A percentile compares a stretch with the other conserved stretches of the same genome.
phyloP scores from a whole-genome alignment of 164 flowering plant genomes.

The Warburgia ugandensis region DNA sequence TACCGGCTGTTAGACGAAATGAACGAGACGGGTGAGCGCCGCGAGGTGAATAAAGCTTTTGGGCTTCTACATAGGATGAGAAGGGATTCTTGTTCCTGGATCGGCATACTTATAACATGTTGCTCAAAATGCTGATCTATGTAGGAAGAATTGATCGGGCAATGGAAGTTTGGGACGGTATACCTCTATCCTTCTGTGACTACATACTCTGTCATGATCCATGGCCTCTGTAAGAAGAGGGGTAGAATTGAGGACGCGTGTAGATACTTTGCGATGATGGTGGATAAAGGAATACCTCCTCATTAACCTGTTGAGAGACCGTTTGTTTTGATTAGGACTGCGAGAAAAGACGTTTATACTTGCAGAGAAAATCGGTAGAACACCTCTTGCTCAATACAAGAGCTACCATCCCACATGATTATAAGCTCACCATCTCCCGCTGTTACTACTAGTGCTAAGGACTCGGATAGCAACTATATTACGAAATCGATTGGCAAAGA shows the following conservation, averaged over 20 bases:
- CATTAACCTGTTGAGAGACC: slow-evolving; percentile 57
- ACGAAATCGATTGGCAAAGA: too few relatives aligned
- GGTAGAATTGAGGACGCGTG: slow-evolving; percentile 80
- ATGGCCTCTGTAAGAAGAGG: slow-evolving; percentile 75
- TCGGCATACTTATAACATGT: slow-evolving; percentile 76
- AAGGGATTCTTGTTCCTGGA: slow-evolving; percentile 48
- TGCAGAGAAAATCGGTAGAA: slow-evolving; percentile 58
- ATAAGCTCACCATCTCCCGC: slow-evolving; percentile 23
- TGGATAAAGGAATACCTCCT: slow-evolving; percentile 94
- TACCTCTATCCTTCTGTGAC: slow-evolving; percentile 78
- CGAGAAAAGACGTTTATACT: slow-evolving; percentile 41
- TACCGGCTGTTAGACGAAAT: slow-evolving; percentile 66
- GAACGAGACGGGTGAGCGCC: slow-evolving; percentile 48
- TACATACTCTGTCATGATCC: slow-evolving; percentile 81
- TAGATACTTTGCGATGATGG: slow-evolving; percentile 74
- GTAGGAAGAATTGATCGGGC: slow-evolving; percentile 72
- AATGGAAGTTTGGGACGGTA: slow-evolving; percentile 54
- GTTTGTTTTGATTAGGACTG: slow-evolving; percentile 43
- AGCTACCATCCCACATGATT: slow-evolving; percentile 34
- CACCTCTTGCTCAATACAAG: slow-evolving; percentile 59
- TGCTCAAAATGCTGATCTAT: slow-evolving; percentile 64
- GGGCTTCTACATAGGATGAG: slow-evolving; percentile 60
- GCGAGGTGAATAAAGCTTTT: slow-evolving; percentile 68
- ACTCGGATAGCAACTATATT: too few relatives aligned
- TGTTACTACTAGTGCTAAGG: too few relatives aligned